These are phyloP conservation scores for Emergomyces pasteurianus DNA, from an alignment of 2,329 filamentous ascomycete genomes.

Conservation along the genomic window DNA sequence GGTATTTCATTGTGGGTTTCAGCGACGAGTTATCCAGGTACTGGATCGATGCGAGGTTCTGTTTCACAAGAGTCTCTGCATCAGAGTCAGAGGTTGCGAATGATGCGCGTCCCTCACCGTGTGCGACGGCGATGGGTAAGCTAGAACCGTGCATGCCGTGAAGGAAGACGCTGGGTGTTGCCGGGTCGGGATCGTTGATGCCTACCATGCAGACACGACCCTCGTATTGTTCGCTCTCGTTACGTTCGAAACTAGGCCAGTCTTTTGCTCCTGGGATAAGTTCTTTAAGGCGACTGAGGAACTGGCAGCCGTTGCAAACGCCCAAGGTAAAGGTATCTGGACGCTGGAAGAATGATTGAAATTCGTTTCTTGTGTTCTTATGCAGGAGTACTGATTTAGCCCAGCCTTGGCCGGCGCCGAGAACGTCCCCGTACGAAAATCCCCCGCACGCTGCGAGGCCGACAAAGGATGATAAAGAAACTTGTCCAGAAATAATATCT, in stretches of 20 bases:
- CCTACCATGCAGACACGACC: constrained; percentile 76
- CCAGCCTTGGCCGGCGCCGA: constrained; percentile 95
- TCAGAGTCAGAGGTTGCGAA: constrained; percentile 44
- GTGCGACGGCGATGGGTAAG: constrained; percentile 76
- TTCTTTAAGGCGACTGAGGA: constrained; percentile 70
- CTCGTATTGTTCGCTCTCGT: constrained; percentile 81
- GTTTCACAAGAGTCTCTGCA: constrained; percentile 43
- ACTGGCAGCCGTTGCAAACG: constrained; percentile 96
- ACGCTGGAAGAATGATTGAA: constrained; percentile 73
- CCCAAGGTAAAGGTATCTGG: constrained; percentile 85
- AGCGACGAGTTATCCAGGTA: constrained; percentile 72
- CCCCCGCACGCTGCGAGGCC: constrained; percentile 92
- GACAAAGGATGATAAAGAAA: constrained; percentile 69
- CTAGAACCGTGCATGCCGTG: constrained; percentile 73
- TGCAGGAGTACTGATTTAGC: constrained; percentile 86
- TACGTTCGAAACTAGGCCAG: constrained; percentile 82
- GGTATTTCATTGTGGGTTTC: constrained; percentile 67
- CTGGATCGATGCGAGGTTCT: constrained; percentile 62
- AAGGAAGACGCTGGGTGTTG: constrained; percentile 65
- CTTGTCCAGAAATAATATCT: constrained; percentile 66
- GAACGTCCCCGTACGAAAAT: constrained; percentile 86
- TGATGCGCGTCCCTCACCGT: constrained; percentile 77
- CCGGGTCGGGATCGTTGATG: constrained; percentile 50
- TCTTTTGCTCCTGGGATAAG: constrained; percentile 70
- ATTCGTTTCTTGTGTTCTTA: constrained; percentile 60